These are phyloP conservation scores for Brachypodium distachyon DNA, from an alignment of 202 grass and related monocot species.

Conservation along the genomic window DNA sequence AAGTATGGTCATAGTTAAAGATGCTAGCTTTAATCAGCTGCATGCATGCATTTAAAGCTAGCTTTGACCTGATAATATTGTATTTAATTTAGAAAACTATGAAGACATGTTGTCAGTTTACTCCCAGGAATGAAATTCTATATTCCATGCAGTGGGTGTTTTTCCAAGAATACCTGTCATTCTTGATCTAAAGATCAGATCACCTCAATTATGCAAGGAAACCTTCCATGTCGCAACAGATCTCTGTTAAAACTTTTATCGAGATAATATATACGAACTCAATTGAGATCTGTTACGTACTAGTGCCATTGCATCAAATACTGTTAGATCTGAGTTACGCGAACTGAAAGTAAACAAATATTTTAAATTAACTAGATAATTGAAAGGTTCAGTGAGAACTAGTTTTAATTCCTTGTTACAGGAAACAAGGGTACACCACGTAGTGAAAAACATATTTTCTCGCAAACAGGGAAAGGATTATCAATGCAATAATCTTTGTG, in stretches of 20 bases:
- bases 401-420: not conserved
- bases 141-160: conserved; percentile 3
- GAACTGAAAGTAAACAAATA: not conserved
- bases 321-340: conserved; percentile 7
- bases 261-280: not conserved
- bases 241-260: not conserved
- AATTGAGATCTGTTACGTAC: not conserved
- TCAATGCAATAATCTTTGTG: not conserved
- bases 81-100: conserved; percentile 10
- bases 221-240: not conserved
- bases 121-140: not conserved
- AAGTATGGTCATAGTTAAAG: conserved; percentile 26
- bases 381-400: not conserved
- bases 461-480: not conserved
- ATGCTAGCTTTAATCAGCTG: conserved; percentile 27
- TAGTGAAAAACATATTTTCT: not conserved
- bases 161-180: not conserved
- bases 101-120: not conserved
- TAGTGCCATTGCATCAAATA: not conserved
- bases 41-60: conserved; percentile 28
- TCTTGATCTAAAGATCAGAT: not conserved
- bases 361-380: not conserved
- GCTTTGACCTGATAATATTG: conserved; percentile 12
- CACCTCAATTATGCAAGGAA: not conserved
- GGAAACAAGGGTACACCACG: not conserved